Base-by-base conservation (phyloP, 202 grass and related monocot genomes). In the Panicum hallii region DNA sequence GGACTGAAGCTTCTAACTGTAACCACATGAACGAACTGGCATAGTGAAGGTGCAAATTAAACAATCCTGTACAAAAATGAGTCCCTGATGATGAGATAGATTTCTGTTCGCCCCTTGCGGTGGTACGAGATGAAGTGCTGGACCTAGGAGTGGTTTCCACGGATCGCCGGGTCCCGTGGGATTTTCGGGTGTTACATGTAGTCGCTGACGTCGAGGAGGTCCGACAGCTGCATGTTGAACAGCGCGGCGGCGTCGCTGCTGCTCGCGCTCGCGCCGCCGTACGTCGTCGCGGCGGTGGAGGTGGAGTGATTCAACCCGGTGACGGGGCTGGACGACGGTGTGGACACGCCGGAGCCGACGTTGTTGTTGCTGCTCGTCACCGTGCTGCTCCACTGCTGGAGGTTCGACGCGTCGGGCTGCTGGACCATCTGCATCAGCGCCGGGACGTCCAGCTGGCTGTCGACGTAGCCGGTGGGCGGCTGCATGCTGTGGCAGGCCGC, bases 201-300 rank as follows among this genome's bases (percentile, higher is more conserved):
- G 49, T 97, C 92, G 67, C 91, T 92, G 34, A 92, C 84, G 67
- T 94, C 91, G 47, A 94, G 82, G 48, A 91, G 86, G 40, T 93
- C 90, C 43, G 93, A 90, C 53, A 92, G 67, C 32, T 89, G 91
- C 79, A 92, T 75, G 70, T 84, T 74, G 79, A 99, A 92, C 23
- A 90, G 63, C 69, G 83, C 85, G 50, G 80, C 83, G 73, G 69
- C 85, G 83, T 79, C 68, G 60, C 13, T 58, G 60, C 53, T 79
- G 68, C 11, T 69, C 0, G 19, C 54, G 68, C 72, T 78, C 34
- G 72, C 36, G 36, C 63, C 53, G 52, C 63, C 83, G 64, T 86
- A 89, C 32, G 76, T 55, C 46, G 53, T 9, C 46, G 53, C 6
- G 26, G 74, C 15, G 50, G 92, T 67, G 1, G 85, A 73, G 4